These are phyloP conservation scores for Alternaria viburni DNA, from an alignment of 2,329 filamentous ascomycete genomes.

Conservation along the genomic window DNA sequence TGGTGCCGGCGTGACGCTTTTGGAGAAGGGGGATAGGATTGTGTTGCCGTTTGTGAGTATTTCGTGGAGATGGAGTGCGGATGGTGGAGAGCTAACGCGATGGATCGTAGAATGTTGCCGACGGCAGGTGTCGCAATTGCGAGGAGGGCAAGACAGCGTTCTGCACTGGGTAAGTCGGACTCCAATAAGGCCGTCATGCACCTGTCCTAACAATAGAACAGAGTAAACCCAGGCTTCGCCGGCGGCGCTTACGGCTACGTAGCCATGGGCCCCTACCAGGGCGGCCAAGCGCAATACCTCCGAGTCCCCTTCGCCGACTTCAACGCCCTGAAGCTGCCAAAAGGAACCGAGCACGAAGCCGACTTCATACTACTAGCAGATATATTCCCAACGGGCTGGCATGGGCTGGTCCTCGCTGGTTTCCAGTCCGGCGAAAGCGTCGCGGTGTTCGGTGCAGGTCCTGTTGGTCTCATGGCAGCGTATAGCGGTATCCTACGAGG, in stretches of 20 bases:
- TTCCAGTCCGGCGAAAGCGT: slow-evolving; percentile 68
- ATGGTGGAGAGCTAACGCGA: neutral
- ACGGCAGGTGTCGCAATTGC: slow-evolving; percentile 65
- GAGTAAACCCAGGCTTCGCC: slow-evolving; percentile 65
- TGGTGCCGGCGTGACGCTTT: slow-evolving; percentile 64
- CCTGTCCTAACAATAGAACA: slow-evolving; percentile 12
- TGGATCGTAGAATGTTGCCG: slow-evolving; percentile 10
- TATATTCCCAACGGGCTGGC: slow-evolving; percentile 62
- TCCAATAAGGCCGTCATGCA: neutral
- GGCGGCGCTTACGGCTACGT: slow-evolving; percentile 68
- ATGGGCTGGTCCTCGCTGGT: slow-evolving; percentile 63
- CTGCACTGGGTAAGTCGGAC: slow-evolving; percentile 60
- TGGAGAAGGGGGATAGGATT: slow-evolving; percentile 68
- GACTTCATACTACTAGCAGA: slow-evolving; percentile 64
- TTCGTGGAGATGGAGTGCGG: neutral
- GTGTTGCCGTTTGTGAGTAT: slow-evolving; percentile 64
- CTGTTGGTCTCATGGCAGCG: slow-evolving; percentile 70
- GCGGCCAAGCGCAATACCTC: slow-evolving; percentile 68
- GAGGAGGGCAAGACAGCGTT: slow-evolving; percentile 70
- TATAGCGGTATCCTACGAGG: slow-evolving; percentile 68
- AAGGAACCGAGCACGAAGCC: slow-evolving; percentile 65
- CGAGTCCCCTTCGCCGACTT: slow-evolving; percentile 72
- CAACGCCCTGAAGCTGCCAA: slow-evolving; percentile 67
- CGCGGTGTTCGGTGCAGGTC: slow-evolving; percentile 67
- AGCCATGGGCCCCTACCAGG: slow-evolving; percentile 63